Evolutionary conservation across 2,329 filamentous ascomycete genomes (phyloP), one percentile per base, ranked within the genome.

Genomic region (Aspergillus luchuensis): DNA sequence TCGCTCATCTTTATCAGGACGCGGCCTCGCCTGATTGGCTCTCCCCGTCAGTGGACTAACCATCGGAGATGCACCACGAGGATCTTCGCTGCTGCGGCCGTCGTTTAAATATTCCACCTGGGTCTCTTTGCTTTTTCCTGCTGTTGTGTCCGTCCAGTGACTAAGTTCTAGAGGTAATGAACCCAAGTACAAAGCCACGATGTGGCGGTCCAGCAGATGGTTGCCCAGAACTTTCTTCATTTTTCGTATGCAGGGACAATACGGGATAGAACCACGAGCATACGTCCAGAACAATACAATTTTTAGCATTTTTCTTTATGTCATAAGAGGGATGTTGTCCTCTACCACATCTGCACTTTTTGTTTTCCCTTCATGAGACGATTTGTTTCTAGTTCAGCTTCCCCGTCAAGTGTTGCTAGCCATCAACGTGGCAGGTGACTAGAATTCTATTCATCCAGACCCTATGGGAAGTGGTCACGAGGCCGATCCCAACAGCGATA

Each of bases 31-130:
- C n/a, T 55, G 38, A 55, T 55, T 55, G 52, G 52, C 21, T 28
- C 52, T 41, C n/a, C 5, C 25, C 8, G n/a, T 15, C n/a, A 36
- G 38, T 39, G 6, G 19, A 55, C 52, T 55, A 55, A 17, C 17
- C 8, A 25, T 17, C 21, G n/a, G n/a, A 43, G 41, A 36, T 36
- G 21, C 30, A 28, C 38, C 52, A 43, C 38, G 52, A 38, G 38
- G 52, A 55, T 55, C 52, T 43, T 41, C 52, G 52, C 41, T 45
- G 52, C 36, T 41, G 52, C 52, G 38, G 38, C 38, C 36, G 36
- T 43, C 38, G 38, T 55, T 55, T 55, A 55, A 55, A 55, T 55
- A 55, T 45, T 17, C 41, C 38, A 36, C 52, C 25, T 41, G 52
- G 28, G 23, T 19, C 38, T 55, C 10, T 19, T 55, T 55, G 52